These are phyloP conservation scores for Botryotinia globosa DNA, from an alignment of 2,329 filamentous ascomycete genomes.

Conservation along the genomic window DNA sequence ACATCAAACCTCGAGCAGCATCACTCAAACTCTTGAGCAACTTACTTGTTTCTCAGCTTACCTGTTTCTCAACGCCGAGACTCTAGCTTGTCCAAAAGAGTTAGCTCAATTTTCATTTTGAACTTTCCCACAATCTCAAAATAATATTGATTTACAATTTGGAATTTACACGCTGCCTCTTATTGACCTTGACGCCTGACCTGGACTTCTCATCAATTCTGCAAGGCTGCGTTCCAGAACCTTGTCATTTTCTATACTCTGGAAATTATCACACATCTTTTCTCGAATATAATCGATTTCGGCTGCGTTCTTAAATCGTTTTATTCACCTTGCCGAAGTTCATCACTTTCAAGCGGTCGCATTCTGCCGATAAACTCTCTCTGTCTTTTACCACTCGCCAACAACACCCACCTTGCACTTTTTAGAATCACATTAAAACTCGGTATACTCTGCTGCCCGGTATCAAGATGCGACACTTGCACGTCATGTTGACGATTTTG, in stretches of 20 bases:
- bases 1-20: background rate
- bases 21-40: too few relatives aligned
- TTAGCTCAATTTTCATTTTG: conserved; percentile 1
- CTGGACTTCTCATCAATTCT: background rate
- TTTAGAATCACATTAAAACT: background rate
- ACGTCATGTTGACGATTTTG: background rate
- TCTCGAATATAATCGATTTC: background rate
- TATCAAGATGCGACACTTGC: background rate
- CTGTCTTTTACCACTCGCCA: background rate
- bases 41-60: background rate
- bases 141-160: background rate
- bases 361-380: background rate
- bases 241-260: background rate
- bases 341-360: background rate
- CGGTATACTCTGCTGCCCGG: background rate
- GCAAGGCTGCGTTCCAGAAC: background rate
- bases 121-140: background rate
- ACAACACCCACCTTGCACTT: background rate
- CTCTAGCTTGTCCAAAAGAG: background rate
- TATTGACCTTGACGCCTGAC: background rate
- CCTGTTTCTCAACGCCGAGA: background rate
- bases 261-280: background rate
- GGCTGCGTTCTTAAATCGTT: background rate
- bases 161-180: background rate
- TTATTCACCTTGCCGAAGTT: background rate